These are phyloP conservation scores for Xylariomycetidae sp. DNA, from an alignment of 2,329 filamentous ascomycete species.

Conservation along the genomic window DNA sequence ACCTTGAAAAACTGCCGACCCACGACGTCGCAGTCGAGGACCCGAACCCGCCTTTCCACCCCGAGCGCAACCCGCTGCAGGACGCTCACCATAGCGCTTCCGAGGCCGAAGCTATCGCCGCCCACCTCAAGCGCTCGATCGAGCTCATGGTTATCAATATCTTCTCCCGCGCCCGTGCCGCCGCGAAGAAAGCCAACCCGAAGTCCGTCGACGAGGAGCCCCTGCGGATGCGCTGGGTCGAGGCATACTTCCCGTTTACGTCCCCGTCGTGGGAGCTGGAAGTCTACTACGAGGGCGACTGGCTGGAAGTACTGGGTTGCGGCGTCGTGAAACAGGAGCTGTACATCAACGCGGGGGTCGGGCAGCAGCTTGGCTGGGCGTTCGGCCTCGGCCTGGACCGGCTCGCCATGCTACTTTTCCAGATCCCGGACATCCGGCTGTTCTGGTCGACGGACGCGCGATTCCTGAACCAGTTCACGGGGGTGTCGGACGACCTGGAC, in stretches of 20 bases:
- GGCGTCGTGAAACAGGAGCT: constrained; percentile 83
- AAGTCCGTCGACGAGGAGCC: constrained; percentile 63
- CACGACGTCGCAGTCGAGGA: constrained; percentile 78
- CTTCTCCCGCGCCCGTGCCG: constrained; percentile 70
- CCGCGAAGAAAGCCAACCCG: constrained; percentile 48
- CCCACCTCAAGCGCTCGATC: constrained; percentile 81
- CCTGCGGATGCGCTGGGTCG: constrained; percentile 84
- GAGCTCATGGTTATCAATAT: constrained; percentile 88
- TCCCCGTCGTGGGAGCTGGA: constrained; percentile 94
- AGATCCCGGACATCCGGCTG: constrained; percentile 90
- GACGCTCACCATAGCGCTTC: constrained; percentile 59
- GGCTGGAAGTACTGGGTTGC: constrained; percentile 93
- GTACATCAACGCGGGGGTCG: constrained; percentile 68
- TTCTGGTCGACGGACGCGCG: constrained; percentile 88
- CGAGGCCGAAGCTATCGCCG: constrained; percentile 76
- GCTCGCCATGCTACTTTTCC: constrained; percentile 95
- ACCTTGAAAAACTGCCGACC: constrained; percentile 64
- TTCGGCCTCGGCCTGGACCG: constrained; percentile 92
- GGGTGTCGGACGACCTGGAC: constrained; percentile 46
- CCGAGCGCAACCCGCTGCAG: constrained; percentile 79
- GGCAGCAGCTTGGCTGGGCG: constrained; percentile 80
- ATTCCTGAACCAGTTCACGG: constrained; percentile 80
- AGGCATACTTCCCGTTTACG: constrained; percentile 97
- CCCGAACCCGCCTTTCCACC: constrained; percentile 69
- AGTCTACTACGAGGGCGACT: constrained; percentile 88